Evolutionary conservation across 2,329 filamentous ascomycete species (phyloP), one percentile per base, ranked within the genome.

Genomic region (Trichoderma sp.): DNA sequence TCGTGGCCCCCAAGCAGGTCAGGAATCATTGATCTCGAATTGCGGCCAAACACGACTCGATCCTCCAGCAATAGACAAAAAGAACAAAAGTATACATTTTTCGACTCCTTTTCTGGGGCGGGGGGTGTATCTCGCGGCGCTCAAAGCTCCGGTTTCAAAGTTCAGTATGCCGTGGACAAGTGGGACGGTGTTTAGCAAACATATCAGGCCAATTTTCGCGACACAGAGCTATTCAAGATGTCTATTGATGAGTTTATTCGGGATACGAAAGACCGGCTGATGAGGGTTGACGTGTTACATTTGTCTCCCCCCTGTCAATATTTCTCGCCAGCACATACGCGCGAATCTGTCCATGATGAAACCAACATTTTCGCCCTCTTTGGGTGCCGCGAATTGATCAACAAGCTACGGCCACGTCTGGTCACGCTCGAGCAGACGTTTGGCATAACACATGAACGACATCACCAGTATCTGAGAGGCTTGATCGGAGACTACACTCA

Each of bases 341-440:
- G 82, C 7, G 85, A 90, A 26, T 91, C 94, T 59, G 88, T 81
- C 1, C 86, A 91, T 28, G 93, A 97, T 73, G 91, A 92, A 1
- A 84, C 81, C 0, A 96, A 97, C 74, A 89, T 88, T 0, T 88
- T 89, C 1, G 85, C 85, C 0, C 77, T 90, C 0, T 88, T 86
- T 73, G 82, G 85, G 0, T 88, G 88, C 66, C 81, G 83, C 1
- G 79, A 86, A 4, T 79, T 94, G 0, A 81, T 95, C 0, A 80
- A 85, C 6, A 86, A 86, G 43, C 79, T 86, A 0, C 86, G 85
- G 0, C 93, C 94, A 0, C 85, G 93, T 0, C 77, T 96, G 0
- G 87, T 93, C 2, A 97, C 93, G 0, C 82, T 97, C 0, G 94
- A 97, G 76, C 92, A 97, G 77, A 95, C 93, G 0, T 90, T 88